These are phyloP conservation scores for Oryza longistaminata DNA, from an alignment of 176 grass and related monocot species.

Conservation along the genomic window DNA sequence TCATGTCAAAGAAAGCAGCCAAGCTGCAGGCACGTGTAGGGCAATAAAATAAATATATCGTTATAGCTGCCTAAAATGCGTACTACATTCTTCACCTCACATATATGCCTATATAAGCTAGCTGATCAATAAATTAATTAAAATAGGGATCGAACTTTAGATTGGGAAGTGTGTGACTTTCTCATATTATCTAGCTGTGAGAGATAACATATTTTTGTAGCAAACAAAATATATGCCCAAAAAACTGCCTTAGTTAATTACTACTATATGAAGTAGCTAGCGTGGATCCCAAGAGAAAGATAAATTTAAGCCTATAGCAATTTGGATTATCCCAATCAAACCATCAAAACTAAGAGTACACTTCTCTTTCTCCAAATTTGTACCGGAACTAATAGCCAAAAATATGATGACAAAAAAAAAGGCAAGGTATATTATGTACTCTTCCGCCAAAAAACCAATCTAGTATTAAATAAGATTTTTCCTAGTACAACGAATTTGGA, in stretches of 20 bases:
- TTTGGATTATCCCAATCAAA: not conserved
- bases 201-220: not conserved
- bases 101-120: not conserved
- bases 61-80: not conserved
- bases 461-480: too few species aligned
- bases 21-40: conserved; percentile 33
- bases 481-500: too few species aligned
- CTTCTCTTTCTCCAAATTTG: not conserved
- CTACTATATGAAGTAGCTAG: not conserved
- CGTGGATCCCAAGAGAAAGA: not conserved
- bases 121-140: not conserved
- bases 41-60: not conserved
- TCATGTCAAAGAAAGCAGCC: conserved; percentile 25
- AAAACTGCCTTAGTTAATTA: not conserved
- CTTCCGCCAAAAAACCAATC: too few species aligned
- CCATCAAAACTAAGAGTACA: not conserved
- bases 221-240: not conserved
- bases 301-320: not conserved
- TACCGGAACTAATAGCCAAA: too few species aligned
- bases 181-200: not conserved
- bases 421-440: too few species aligned
- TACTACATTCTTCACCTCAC: conserved; percentile 12
- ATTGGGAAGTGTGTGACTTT: not conserved
- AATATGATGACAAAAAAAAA: too few species aligned
- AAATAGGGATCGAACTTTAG: not conserved